Conservation (phyloP, 1,284 basidiomycete genomes). For the Trametes pubescens region DNA sequence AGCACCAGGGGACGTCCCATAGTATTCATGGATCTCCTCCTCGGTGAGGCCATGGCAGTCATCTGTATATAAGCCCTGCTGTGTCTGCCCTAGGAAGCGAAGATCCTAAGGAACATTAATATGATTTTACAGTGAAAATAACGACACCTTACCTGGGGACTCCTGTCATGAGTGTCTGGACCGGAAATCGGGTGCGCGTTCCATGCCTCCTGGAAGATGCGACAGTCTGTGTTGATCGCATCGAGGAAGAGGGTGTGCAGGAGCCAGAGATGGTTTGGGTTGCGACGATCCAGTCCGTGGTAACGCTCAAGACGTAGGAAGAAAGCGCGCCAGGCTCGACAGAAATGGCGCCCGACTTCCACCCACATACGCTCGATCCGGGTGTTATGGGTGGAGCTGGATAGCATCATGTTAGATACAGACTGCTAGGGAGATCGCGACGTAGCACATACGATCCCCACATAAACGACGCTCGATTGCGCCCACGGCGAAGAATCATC, state of each 20-base stretch:
- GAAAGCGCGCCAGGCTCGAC: slow-evolving; percentile 49
- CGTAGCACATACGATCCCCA: slow-evolving; percentile 41
- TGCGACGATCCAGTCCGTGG: slow-evolving; percentile 43
- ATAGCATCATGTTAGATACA: neutral
- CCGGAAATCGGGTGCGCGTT: neutral
- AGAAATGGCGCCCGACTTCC: slow-evolving; percentile 50
- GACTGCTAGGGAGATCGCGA: neutral
- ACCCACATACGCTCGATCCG: slow-evolving; percentile 50
- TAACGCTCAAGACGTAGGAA: slow-evolving; percentile 47
- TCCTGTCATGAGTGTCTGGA: neutral
- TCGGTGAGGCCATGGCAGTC: too few species aligned
- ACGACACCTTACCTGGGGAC: neutral
- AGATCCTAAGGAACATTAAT: neutral
- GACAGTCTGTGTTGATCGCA: slow-evolving; percentile 49
- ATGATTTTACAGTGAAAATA: neutral
- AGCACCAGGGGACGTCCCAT: too few species aligned
- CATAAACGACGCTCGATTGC: slow-evolving; percentile 40
- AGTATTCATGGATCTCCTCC: too few species aligned
- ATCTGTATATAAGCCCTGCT: too few species aligned
- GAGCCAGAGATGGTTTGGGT: slow-evolving; percentile 52
- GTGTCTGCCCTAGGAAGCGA: too few species aligned
- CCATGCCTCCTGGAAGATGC: neutral
- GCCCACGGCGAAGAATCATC: slow-evolving; percentile 37
- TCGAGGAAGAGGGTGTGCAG: slow-evolving; percentile 51
- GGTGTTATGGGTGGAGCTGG: slow-evolving; percentile 41